Conservation (phyloP, 202 grass and related monocot species). For the Eragrostis tef region DNA sequence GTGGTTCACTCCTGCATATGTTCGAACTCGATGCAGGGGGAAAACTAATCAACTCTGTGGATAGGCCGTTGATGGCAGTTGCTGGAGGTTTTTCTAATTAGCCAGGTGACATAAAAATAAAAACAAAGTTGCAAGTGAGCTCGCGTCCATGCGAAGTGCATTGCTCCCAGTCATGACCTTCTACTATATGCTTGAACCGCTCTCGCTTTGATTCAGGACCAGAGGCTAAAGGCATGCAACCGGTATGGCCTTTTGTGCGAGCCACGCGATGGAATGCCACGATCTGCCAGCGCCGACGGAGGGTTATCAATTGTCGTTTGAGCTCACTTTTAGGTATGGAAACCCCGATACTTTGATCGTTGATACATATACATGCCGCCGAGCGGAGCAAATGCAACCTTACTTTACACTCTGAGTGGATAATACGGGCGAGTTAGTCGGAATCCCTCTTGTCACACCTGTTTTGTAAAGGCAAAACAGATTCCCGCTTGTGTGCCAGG, state of each 20-base stretch:
- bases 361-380: not conserved
- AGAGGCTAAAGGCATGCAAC: not conserved
- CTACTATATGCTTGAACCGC: constrained; percentile 22
- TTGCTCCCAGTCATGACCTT: not conserved
- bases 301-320: not conserved
- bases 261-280: not conserved
- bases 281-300: not conserved
- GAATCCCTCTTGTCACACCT: no score
- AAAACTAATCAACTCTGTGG: constrained; percentile 2
- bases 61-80: constrained; percentile 35
- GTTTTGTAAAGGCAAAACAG: no score
- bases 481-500: no score
- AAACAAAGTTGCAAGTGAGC: not conserved
- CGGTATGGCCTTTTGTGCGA: constrained; percentile 5
- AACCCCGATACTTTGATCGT: not conserved
- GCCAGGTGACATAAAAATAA: not conserved
- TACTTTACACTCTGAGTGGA: constrained; percentile 8
- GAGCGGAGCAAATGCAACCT: not conserved
- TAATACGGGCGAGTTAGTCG: not conserved
- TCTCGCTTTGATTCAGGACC: not conserved
- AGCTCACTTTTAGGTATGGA: constrained; percentile 19
- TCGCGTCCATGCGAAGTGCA: no score
- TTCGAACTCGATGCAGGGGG: not conserved
- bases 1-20: not conserved
- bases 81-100: not conserved